Conservation (phyloP, 352 stramenopile species). For the Thraustotheca clavata region DNA sequence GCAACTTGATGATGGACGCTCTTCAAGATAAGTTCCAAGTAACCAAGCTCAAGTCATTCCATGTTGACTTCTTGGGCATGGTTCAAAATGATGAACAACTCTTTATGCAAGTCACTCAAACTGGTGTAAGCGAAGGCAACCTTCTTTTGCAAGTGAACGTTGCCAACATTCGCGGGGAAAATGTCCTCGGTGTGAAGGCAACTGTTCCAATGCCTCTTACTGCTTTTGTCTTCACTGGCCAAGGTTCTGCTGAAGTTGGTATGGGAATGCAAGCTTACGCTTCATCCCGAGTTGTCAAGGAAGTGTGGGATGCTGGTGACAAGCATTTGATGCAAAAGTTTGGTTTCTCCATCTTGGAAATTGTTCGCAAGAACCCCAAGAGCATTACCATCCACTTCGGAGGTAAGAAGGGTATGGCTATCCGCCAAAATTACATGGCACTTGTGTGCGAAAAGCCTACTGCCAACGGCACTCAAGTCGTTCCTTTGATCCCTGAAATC, state of each 20-base stretch:
- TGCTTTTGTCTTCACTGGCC: conserved; percentile 82
- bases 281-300: conserved; percentile 49
- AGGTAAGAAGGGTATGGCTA: conserved; percentile 59
- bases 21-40: conserved; percentile 38
- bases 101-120: conserved; percentile 68
- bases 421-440: conserved; percentile 82
- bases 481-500: conserved; percentile 72
- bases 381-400: conserved; percentile 83
- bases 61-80: conserved; percentile 81
- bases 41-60: conserved; percentile 59
- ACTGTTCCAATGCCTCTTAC: conserved; percentile 57
- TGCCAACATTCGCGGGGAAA: conserved; percentile 58
- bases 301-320: conserved; percentile 78
- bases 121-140: conserved; percentile 45
- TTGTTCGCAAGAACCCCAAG: conserved; percentile 79
- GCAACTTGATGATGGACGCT: conserved; percentile 41
- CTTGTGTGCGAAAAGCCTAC: conserved; percentile 54
- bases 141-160: conserved; percentile 72
- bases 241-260: conserved; percentile 68
- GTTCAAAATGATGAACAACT: conserved; percentile 78
- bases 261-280: conserved; percentile 88
- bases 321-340: conserved; percentile 59
- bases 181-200: conserved; percentile 60
- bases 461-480: conserved; percentile 36
- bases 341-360: conserved; percentile 84